Evolutionary conservation across 2,329 filamentous ascomycete genomes (phyloP).

Genomic region (Lachnellula cervina): DNA sequence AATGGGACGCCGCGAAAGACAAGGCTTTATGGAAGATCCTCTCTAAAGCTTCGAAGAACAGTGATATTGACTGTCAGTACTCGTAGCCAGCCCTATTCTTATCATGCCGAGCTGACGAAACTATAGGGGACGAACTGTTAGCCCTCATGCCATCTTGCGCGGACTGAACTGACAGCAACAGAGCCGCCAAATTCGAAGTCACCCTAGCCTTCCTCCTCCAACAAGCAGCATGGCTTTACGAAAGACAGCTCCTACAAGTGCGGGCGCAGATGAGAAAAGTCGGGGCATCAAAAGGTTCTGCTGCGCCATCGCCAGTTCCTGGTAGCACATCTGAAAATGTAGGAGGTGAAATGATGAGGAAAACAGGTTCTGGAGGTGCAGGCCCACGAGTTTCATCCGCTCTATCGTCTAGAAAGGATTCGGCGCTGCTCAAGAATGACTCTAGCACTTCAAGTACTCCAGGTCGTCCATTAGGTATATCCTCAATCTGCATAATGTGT

Average conservation of each 20-base stretch:
- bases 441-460: constrained; percentile 19
- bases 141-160: constrained; percentile 25
- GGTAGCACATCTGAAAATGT: constrained; percentile 40
- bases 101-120: constrained; percentile 14
- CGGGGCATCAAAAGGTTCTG: constrained; percentile 51
- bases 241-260: constrained; percentile 84
- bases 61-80: constrained; percentile 80
- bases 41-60: constrained; percentile 71
- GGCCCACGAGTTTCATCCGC: constrained; percentile 27
- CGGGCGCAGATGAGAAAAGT: constrained; percentile 83
- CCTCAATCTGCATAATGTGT: not conserved
- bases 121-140: constrained; percentile 70
- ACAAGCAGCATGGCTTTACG: constrained; percentile 90
- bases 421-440: constrained; percentile 22
- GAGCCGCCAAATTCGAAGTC: constrained; percentile 74
- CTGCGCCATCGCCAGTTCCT: constrained; percentile 53
- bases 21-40: constrained; percentile 86
- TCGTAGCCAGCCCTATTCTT: not conserved
- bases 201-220: constrained; percentile 84
- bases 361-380: constrained; percentile 44
- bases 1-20: constrained; percentile 86
- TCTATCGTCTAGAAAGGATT: constrained; percentile 28
- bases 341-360: constrained; percentile 45
- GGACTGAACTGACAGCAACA: constrained; percentile 29
- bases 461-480: constrained; percentile 21